Base-by-base conservation (phyloP, 2,329 filamentous ascomycete genomes). In the Epichloe scottii region DNA sequence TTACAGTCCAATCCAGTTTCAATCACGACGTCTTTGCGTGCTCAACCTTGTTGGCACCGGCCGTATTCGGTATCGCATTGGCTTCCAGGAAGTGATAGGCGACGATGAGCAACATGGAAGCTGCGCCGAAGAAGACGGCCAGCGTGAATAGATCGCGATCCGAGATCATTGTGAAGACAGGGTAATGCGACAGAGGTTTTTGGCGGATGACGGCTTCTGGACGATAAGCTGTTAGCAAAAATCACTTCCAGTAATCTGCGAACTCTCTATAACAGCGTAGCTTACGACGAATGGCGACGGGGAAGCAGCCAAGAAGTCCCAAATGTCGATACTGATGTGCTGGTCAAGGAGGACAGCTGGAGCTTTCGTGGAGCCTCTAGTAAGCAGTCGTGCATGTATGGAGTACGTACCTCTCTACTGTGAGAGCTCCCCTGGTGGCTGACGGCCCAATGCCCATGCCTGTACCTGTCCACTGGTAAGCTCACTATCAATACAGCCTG, bases 71-170 rank as follows among this genome's bases (percentile, higher is more conserved):
- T 23, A 53, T 44, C 35, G 88, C 81, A 65, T 98, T 97, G 73
- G 95, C 80, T 68, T 97, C 91, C 62, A 98, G 82, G 72, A 94
- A 97, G 69, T 97, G 89, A 71, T 98, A 97, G 30, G 95, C 71
- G 33, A 98, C 82, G 58, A 97, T 96, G 55, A 98, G 78, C 43
- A 96, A 75, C 87, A 97, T 91, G 56, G 91, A 82, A 40, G 84
- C 79, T 51, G 83, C 86, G 72, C 93, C 93, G 54, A 98, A 86
- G 68, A 96, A 91, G 67, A 97, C 83, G 68, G 93, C 90, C 33
- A 98, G 81, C 56, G 79, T 79, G 77, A 97, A 96, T 62, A 98
- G 84, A 58, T 93, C 84, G 67, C 78, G 74, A 81, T 98, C 93
- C 66, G 90, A 85, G 66, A 98, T 97, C 93, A 98, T 98, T 46